Evolutionary conservation across 148 eudicot genomes (phyloP).

Genomic region (Chenopodium quinoa): DNA sequence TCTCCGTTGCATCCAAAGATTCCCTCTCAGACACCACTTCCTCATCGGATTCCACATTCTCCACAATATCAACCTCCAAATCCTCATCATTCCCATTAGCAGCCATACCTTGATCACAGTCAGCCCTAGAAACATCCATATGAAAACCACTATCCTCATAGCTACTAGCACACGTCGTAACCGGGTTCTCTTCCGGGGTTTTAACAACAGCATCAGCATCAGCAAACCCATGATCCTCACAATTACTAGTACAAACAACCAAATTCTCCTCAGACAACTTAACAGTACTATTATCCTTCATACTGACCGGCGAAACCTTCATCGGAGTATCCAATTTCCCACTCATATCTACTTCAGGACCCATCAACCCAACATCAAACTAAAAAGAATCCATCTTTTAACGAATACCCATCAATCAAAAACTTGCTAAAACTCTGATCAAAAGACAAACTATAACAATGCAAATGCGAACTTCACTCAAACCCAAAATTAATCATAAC

Average conservation of each 20-base stretch:
- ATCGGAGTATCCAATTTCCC: slow-evolving; percentile 27
- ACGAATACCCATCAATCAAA: slow-evolving; percentile 9
- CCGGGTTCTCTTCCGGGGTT: slow-evolving; percentile 30
- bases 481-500: slow-evolving; percentile 11
- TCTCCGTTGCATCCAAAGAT: slow-evolving; percentile 51
- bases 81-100: slow-evolving; percentile 21
- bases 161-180: slow-evolving; percentile 32
- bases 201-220: slow-evolving; percentile 3
- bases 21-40: slow-evolving; percentile 27
- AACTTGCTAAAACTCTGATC: not conserved
- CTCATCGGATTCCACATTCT: slow-evolving; percentile 29
- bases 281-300: slow-evolving; percentile 25
- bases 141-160: slow-evolving; percentile 32
- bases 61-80: slow-evolving; percentile 39
- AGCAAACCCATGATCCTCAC: slow-evolving; percentile 29
- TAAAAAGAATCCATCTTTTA: not conserved
- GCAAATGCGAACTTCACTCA: slow-evolving; percentile 1
- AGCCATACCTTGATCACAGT: slow-evolving; percentile 18
- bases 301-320: slow-evolving; percentile 33
- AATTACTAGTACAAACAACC: slow-evolving; percentile 40
- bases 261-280: slow-evolving; percentile 36
- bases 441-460: slow-evolving; percentile 1
- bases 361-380: slow-evolving; percentile 28
- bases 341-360: slow-evolving; percentile 43
- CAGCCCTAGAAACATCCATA: slow-evolving; percentile 27